Percentiles rank a stretch among this genome's conserved stretches.
phyloP scores from a whole-genome alignment of 345 rosid genomes.

The Clausena lansium region DNA sequence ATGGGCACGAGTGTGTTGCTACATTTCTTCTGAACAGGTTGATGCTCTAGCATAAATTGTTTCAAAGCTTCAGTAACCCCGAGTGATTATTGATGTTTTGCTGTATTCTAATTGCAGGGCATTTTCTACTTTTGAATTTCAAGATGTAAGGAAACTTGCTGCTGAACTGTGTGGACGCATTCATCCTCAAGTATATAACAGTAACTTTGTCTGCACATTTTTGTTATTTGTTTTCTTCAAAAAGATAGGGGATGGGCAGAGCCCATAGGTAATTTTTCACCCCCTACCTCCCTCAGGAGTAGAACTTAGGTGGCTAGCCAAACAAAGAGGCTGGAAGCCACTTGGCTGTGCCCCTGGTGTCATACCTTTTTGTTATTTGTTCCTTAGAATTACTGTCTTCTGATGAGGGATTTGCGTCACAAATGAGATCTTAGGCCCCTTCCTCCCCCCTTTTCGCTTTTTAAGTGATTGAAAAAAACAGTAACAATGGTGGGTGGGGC shows the following conservation, averaged over 20 bases:
- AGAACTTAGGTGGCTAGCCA: neutral
- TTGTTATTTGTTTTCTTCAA: too few relatives aligned
- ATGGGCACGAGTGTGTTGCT: slow-evolving; percentile 52
- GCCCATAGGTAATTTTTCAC: neutral
- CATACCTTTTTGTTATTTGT: slow-evolving; percentile 9
- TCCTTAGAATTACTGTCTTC: slow-evolving; percentile 4
- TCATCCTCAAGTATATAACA: slow-evolving; percentile 59
- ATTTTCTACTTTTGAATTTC: slow-evolving; percentile 62
- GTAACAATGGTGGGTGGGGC: neutral
- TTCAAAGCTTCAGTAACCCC: slow-evolving; percentile 21
- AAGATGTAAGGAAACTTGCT: slow-evolving; percentile 81
- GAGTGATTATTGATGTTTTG: slow-evolving; percentile 17
- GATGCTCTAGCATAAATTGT: slow-evolving; percentile 10
- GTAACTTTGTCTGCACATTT: neutral
- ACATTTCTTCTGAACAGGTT: slow-evolving; percentile 77
- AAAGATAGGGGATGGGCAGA: neutral
- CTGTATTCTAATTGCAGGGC: slow-evolving; percentile 51
- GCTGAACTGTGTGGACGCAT: slow-evolving; percentile 96
- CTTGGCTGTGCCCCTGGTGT: neutral
- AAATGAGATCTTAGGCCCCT: neutral
- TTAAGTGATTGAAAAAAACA: neutral
- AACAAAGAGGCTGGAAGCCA: neutral
- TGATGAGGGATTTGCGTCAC: neutral
- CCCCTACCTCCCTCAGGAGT: neutral
- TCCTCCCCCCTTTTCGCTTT: neutral